Base-by-base conservation (phyloP, 441 rosid genomes). In the Lepidium campestre region DNA sequence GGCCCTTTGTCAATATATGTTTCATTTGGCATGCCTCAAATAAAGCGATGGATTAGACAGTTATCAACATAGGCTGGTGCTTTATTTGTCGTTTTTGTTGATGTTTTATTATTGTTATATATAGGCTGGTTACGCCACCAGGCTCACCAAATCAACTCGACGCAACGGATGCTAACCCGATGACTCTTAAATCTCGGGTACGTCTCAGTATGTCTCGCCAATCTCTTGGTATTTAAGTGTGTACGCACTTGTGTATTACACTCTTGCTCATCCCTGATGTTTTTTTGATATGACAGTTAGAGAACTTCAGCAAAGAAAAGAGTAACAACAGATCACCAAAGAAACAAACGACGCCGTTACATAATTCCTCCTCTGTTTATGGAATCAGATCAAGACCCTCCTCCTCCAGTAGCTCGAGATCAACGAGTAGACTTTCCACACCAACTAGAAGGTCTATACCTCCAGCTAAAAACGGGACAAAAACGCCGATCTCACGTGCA, bases 101-200 rank as follows among this genome's bases (percentile, higher is more conserved):
- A 59, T 58, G 34, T 9, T 42, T 27, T 58, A 8, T 29, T 12
- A 62, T 62, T 37, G 56, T 75, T 41, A n/a, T n/a, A n/a, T n/a
- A n/a, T n/a, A 91, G 95, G 98, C 90, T 91, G 59, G 83, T 91
- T 62, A 83, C 96, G 55, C 96, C 97, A 41, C 97, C 97, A 13
- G 84, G 78, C 37, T 85, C 93, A 19, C 97, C 97, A 77, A 73
- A 75, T 59, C 82, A 77, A 68, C 65, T 74, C 48, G 75, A 79
- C 69, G 57, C 72, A 73, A 19, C 81, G n/a, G 71, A 70, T 72
- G 82, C 76, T 59, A 79, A 76, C 68, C 81, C 81, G 32, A 73
- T 79, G 72, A 79, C 76, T 47, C 75, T 84, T 55, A 79, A 70
- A 70, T 53, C 87, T 7, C 78, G 74, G 85, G 97, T 91, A 85